Percentiles rank a stretch among this genome's conserved stretches.
These are phyloP conservation scores for Saturnispora halmiae DNA, from an alignment of 805 yeast species.

Conservation along the genomic window DNA sequence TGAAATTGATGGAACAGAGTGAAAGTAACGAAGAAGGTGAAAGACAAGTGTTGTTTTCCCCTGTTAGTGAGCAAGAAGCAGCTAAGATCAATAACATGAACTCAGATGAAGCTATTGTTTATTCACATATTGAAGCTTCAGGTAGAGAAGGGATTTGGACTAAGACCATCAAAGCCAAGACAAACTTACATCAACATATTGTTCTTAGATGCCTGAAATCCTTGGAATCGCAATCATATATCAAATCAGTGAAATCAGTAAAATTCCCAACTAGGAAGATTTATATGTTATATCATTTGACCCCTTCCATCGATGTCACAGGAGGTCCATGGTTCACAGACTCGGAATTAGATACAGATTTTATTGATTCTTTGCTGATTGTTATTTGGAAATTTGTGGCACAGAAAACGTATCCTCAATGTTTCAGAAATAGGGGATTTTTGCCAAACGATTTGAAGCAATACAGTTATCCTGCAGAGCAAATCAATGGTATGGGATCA, in stretches of 20 bases:
- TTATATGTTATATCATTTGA: constrained; percentile 87
- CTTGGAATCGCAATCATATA: constrained; percentile 69
- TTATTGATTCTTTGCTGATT: constrained; percentile 71
- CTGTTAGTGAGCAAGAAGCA: constrained; percentile 67
- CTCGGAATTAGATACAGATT: constrained; percentile 87
- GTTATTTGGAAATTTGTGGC: constrained; percentile 86
- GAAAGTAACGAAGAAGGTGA: constrained; percentile 33
- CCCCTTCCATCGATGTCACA: constrained; percentile 91
- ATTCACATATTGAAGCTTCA: constrained; percentile 83
- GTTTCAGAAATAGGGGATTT: constrained; percentile 37
- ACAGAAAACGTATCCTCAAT: constrained; percentile 64
- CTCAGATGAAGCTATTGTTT: constrained; percentile 83
- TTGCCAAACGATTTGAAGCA: constrained; percentile 20
- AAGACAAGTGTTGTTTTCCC: constrained; percentile 58
- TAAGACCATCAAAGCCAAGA: constrained; percentile 77
- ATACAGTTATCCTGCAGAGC: constrained; percentile 21
- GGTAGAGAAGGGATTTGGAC: constrained; percentile 97
- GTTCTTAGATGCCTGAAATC: constrained; percentile 74
- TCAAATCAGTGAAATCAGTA: constrained; percentile 84
- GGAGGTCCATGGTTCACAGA: constrained; percentile 99
- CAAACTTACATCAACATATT: constrained; percentile 87
- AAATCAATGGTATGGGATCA: constrained; percentile 23
- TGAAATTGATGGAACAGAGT: constrained; percentile 33
- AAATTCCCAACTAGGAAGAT: constrained; percentile 89
- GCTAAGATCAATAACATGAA: constrained; percentile 66